Conservation (phyloP, 768 basidiomycete species). For the Crepidotus variabilis region DNA sequence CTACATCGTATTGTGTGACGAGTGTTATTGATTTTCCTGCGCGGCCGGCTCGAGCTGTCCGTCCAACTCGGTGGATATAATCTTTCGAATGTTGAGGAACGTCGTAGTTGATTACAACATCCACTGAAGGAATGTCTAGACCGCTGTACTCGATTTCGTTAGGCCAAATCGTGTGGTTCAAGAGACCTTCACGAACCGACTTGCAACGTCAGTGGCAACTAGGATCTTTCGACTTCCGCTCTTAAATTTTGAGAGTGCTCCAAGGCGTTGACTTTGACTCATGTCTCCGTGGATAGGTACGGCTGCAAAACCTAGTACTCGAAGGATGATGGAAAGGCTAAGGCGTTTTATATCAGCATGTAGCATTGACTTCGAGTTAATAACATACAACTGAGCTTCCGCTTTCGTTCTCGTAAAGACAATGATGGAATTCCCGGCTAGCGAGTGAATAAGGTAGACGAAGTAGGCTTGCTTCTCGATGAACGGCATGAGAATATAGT, state of each 20-base stretch:
- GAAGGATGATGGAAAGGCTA: slow-evolving; percentile 84
- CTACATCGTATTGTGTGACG: slow-evolving; percentile 98
- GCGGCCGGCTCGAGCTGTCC: slow-evolving; percentile 97
- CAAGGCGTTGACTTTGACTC: slow-evolving; percentile 89
- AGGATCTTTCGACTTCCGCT: slow-evolving; percentile 87
- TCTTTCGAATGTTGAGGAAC: slow-evolving; percentile 98
- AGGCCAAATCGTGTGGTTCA: neutral
- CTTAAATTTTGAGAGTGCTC: slow-evolving; percentile 93
- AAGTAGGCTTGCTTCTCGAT: slow-evolving; percentile 91
- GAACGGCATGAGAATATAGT: slow-evolving; percentile 92
- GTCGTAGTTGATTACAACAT: slow-evolving; percentile 97
- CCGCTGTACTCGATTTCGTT: slow-evolving; percentile 48
- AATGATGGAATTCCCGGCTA: slow-evolving; percentile 91
- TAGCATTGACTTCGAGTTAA: neutral
- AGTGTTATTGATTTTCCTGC: slow-evolving; percentile 97
- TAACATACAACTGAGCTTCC: slow-evolving; percentile 74
- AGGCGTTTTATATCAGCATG: neutral
- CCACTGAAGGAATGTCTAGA: slow-evolving; percentile 93
- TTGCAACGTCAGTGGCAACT: slow-evolving; percentile 96
- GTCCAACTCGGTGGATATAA: slow-evolving; percentile 97
- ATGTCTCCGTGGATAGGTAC: slow-evolving; percentile 96
- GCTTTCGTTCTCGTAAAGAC: slow-evolving; percentile 95
- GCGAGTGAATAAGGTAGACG: slow-evolving; percentile 81
- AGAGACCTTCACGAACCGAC: slow-evolving; percentile 51
- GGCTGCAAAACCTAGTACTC: slow-evolving; percentile 89